Percentiles rank a stretch among this genome's conserved stretches.
These are phyloP conservation scores for Dissophora globulifera DNA, from an alignment of 192 early-diverging fungal genomes.

Conservation along the genomic window DNA sequence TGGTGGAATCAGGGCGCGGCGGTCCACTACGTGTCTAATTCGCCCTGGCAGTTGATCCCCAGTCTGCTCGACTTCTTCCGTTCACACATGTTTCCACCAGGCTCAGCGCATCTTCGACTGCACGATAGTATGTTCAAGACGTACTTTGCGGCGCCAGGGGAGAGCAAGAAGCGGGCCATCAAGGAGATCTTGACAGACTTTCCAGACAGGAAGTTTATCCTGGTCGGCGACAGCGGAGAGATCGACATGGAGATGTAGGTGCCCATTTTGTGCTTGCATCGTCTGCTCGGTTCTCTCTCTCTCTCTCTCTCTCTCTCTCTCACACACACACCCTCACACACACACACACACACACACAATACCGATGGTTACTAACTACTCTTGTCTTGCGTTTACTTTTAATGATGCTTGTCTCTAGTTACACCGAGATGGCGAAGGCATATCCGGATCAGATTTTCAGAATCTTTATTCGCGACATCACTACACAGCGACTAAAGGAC, in stretches of 20 bases:
- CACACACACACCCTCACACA: too few relatives aligned
- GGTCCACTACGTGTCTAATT: conserved; percentile 92
- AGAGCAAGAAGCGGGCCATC: conserved; percentile 23
- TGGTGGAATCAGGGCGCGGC: conserved; percentile 67
- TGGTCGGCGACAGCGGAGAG: conserved; percentile 93
- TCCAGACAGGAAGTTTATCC: conserved; percentile 83
- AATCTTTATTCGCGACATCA: conserved; percentile 87
- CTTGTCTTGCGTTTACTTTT: too few relatives aligned
- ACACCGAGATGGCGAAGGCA: conserved; percentile 70
- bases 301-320: too few relatives aligned
- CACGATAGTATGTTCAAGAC: conserved; percentile 59
- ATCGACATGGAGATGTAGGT: conserved; percentile 86
- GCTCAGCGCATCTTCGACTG: conserved; percentile 72
- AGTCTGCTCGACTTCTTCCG: conserved; percentile 79
- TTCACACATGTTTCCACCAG: conserved; percentile 78
- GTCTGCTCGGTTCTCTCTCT: too few relatives aligned
- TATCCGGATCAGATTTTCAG: conserved; percentile 78
- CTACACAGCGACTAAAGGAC: conserved; percentile 38
- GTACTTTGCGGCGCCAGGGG: conserved; percentile 35
- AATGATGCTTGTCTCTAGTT: conserved; percentile 23
- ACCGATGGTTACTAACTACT: too few relatives aligned
- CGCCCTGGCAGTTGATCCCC: conserved; percentile 90
- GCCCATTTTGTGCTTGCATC: too few relatives aligned
- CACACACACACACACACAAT: too few relatives aligned
- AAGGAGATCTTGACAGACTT: conserved; percentile 67